phyloP scores from a whole-genome alignment of 1,139 yeast species.

The Nadsonia commutata region DNA sequence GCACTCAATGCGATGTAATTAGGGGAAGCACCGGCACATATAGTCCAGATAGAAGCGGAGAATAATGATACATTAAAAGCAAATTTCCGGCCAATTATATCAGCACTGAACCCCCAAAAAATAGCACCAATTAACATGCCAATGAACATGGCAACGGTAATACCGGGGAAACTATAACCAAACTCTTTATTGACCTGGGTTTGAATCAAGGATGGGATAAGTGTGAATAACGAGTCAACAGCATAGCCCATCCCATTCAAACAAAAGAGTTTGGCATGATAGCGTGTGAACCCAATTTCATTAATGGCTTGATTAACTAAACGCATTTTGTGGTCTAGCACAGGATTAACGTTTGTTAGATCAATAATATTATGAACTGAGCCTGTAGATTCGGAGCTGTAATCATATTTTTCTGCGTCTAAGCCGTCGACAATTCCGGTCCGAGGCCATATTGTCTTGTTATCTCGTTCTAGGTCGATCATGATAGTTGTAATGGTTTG shows the following conservation, averaged over 20 bases:
- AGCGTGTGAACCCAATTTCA: constrained; percentile 18
- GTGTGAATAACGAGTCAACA: constrained; percentile 42
- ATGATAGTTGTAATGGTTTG: too few species aligned
- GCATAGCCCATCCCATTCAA: constrained; percentile 46
- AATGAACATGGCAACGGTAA: constrained; percentile 28
- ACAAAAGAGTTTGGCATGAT: constrained; percentile 18
- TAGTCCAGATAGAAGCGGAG: constrained; percentile 35
- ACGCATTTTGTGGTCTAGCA: too few species aligned
- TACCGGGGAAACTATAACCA: constrained; percentile 19
- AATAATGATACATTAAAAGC: constrained; percentile 43
- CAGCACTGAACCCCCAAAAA: constrained; percentile 45
- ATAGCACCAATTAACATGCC: constrained; percentile 45
- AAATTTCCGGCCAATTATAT: constrained; percentile 40
- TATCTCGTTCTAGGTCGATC: too few species aligned
- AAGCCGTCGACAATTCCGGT: too few species aligned
- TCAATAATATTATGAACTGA: too few species aligned
- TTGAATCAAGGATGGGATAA: constrained; percentile 32
- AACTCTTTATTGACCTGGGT: constrained; percentile 15
- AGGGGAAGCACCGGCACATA: constrained; percentile 38
- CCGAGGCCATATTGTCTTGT: too few species aligned
- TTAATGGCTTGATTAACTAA: constrained; percentile 20
- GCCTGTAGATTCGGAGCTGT: too few species aligned
- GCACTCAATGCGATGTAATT: constrained; percentile 30
- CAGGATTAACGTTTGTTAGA: too few species aligned
- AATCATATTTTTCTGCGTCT: too few species aligned